Evolutionary conservation across 2,329 filamentous ascomycete species (phyloP).

Genomic region (Aspergillus sp.): DNA sequence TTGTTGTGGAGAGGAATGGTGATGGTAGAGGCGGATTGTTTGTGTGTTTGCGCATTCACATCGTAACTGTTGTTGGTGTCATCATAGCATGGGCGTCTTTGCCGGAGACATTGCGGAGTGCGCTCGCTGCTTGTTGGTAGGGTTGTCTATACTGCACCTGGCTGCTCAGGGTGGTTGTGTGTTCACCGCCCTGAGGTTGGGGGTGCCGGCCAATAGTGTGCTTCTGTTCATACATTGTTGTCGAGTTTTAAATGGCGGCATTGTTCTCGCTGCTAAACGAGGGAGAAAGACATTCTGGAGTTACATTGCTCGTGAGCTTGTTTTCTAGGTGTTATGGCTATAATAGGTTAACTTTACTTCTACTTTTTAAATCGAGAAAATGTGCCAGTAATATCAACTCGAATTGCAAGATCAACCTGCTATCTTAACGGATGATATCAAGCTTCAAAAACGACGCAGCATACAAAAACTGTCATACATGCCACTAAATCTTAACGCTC

Average conservation of each 20-base stretch:
- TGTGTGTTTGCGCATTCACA: neutral
- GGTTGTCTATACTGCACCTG: slow-evolving; percentile 13
- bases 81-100: slow-evolving; percentile 3
- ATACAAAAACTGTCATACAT: neutral
- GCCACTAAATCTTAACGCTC: too few species aligned
- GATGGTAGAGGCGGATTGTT: neutral
- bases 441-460: neutral
- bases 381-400: too few species aligned
- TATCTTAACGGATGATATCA: neutral
- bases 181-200: neutral
- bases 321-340: too few species aligned
- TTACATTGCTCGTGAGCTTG: too few species aligned
- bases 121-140: neutral
- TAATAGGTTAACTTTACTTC: too few species aligned
- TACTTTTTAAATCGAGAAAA: too few species aligned
- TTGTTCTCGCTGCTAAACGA: too few species aligned
- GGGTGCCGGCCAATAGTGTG: neutral
- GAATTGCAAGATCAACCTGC: too few species aligned
- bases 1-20: neutral
- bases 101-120: slow-evolving; percentile 8
- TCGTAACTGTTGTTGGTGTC: slow-evolving; percentile 1
- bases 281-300: neutral
- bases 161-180: neutral
- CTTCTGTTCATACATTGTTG: neutral
- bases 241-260: neutral